These are phyloP conservation scores for Massariosphaeria phaeospora DNA, from an alignment of 495 filamentous ascomycete species.

Conservation along the genomic window DNA sequence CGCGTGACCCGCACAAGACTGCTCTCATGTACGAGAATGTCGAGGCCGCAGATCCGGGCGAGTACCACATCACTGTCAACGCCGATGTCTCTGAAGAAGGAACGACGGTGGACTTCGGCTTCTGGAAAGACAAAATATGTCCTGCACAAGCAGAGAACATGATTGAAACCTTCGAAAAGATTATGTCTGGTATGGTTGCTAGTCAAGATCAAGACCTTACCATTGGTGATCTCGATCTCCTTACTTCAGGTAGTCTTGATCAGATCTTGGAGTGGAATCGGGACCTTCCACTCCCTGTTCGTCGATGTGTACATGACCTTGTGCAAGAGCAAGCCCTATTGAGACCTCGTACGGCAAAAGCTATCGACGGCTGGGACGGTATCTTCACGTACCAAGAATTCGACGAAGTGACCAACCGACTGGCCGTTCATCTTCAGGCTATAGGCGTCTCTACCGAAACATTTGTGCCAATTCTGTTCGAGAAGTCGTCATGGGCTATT, in stretches of 20 bases:
- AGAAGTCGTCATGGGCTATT: constrained; percentile 46
- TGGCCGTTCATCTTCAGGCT: constrained; percentile 39
- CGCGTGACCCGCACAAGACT: constrained; percentile 11
- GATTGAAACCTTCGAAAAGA: constrained; percentile 28
- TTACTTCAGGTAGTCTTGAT: constrained; percentile 41
- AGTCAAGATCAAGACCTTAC: background rate
- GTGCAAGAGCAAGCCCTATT: constrained; percentile 42
- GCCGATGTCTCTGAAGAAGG: constrained; percentile 27
- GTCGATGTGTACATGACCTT: constrained; percentile 46
- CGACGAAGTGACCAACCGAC: constrained; percentile 43
- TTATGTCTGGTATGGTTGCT: constrained; percentile 13
- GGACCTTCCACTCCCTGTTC: constrained; percentile 37
- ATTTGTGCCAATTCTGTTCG: constrained; percentile 44
- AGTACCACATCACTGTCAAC: constrained; percentile 32
- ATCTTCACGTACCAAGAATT: constrained; percentile 50
- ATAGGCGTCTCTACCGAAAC: constrained; percentile 30
- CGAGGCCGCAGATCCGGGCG: constrained; percentile 28
- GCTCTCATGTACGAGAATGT: constrained; percentile 24
- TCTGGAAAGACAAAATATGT: constrained; percentile 31
- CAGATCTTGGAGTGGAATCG: constrained; percentile 48
- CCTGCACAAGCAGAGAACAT: constrained; percentile 26
- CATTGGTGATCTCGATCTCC: constrained; percentile 40
- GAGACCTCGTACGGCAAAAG: constrained; percentile 40
- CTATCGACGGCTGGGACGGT: constrained; percentile 50
- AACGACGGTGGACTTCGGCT: constrained; percentile 26